Evolutionary conservation across 139 green algal genomes (phyloP), one percentile per base, ranked within the genome.

Genomic region (Coccomyxa sp.): DNA sequence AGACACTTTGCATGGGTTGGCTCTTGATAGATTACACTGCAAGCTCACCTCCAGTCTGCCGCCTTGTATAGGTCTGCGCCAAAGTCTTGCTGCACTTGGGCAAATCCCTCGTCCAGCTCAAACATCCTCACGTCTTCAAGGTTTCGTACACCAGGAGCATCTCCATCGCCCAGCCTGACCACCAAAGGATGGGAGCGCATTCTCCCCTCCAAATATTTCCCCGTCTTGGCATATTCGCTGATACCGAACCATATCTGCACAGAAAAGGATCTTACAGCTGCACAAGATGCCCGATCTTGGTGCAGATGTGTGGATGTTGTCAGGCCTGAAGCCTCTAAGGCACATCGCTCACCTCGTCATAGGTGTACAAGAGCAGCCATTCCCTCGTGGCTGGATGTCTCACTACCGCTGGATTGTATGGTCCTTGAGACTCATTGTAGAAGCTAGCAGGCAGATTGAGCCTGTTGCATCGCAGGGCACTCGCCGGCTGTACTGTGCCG

Each of bases 41-140:
- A n/a, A n/a, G n/a, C 64, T 10, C 64, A 71, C 64, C 64, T 34
- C 64, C 64, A 71, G n/a, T 71, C 64, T 18, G 64, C 64, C 10
- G 64, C 64, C 64, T 71, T 71, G 64, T 71, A 71, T 22, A 71
- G 64, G 2, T 71, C 64, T 34, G 64, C 64, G 27, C 64, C 64
- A 36, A 38, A 34, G 12, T 71, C 29, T 6, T 38, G 27, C 64
- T 71, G 64, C 24, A 71, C 64, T 10, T 34, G 29, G 14, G 2
- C 2, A 6, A 71, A 71, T 2, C 64, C 64, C 1, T 36, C n/a
- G 64, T 71, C 64, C 27, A 71, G 64, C 64, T 71, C 64, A 10
- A 71, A 29, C 64, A 71, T 71, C 64, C 18, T 22, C 64, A 36
- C 29, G n/a, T 71, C 64, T 18, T 71, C 64, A 10, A 38, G n/a